These are phyloP conservation scores for Mucuna pruriens DNA, from an alignment of 306 rosid genomes.

Conservation along the genomic window DNA sequence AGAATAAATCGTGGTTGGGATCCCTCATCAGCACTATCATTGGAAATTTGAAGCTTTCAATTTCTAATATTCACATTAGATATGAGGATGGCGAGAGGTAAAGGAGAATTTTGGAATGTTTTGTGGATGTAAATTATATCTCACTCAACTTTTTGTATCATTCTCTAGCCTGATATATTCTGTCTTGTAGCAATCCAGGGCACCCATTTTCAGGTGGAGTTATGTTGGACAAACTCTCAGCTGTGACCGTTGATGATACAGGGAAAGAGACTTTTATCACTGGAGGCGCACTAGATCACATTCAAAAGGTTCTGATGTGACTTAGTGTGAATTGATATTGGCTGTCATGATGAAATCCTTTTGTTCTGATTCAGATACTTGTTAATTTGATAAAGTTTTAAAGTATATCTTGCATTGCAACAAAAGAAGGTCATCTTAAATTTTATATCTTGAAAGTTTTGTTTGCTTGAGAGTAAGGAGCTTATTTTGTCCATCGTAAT, in stretches of 20 bases:
- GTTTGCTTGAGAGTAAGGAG: slow-evolving; percentile 13
- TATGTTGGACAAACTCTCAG: slow-evolving; percentile 86
- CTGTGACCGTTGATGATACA: slow-evolving; percentile 83
- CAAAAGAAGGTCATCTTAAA: slow-evolving; percentile 10
- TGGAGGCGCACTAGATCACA: slow-evolving; percentile 80
- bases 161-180: slow-evolving; percentile 42
- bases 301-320: slow-evolving; percentile 73
- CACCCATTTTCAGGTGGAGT: slow-evolving; percentile 96
- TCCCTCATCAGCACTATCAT: slow-evolving; percentile 89
- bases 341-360: slow-evolving; percentile 33
- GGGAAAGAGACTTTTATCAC: slow-evolving; percentile 90
- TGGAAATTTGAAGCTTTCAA: slow-evolving; percentile 94
- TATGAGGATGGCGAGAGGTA: slow-evolving; percentile 96
- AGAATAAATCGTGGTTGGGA: slow-evolving; percentile 98
- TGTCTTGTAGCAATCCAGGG: slow-evolving; percentile 86
- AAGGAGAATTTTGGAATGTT: slow-evolving; percentile 14
- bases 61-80: slow-evolving; percentile 95
- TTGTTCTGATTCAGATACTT: slow-evolving; percentile 22
- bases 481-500: slow-evolving; percentile 21
- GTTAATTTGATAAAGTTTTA: slow-evolving; percentile 19
- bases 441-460: slow-evolving; percentile 24
- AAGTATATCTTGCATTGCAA: slow-evolving; percentile 4
- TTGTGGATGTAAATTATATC: slow-evolving; percentile 14
- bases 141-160: background rate
- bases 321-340: background rate